Evolutionary conservation across 768 basidiomycete species (phyloP), one percentile per base, ranked within the genome.

Genomic region (Lactarius sp.): DNA sequence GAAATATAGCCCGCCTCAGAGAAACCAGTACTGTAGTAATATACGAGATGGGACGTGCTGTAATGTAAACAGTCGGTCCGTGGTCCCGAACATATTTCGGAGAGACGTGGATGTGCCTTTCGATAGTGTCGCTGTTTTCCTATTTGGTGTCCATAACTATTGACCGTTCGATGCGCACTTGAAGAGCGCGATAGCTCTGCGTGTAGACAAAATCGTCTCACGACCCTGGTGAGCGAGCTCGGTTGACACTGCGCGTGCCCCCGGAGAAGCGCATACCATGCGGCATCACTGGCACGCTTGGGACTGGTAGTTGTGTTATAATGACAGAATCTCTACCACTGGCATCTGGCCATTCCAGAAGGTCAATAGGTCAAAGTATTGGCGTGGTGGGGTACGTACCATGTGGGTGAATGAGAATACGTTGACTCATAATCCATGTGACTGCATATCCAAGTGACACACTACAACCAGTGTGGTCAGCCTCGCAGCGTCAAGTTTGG

Each of bases 401-500:
- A 37, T 69, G 73, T 22, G 74, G 69, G 50, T 74, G 73, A 46
- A 74, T 74, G 56, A 76, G 70, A 64, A 76, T 70, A 7, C 71
- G 70, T 61, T 76, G 75, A 61, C 70, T 71, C 75, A 71, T 74
- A 60, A 74, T 75, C 75, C 73, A 75, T 16, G 75, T 73, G 31
- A 73, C 56, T 6, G 71, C 68, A 64, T 74, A 75, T 52, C 71
- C 75, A 27, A 75, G 65, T 18, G 74, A 70, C 3, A 72, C 69
- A 44, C 75, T 76, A 51, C 7, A 34, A 44, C 9, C 1, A 1
- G 20, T 41, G 27, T 20, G 12, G 56, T 37, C 50, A 46, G 63
- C 33, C 54, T 42, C 6, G 58, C 39, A 31, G 58, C 37, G 12
- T 47, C 18, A 33, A 52, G 56, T 27, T 13, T 2, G 56, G 52